phyloP scores from a whole-genome alignment of 2,329 filamentous ascomycete species.

The Ophiostoma triangulosporum region DNA sequence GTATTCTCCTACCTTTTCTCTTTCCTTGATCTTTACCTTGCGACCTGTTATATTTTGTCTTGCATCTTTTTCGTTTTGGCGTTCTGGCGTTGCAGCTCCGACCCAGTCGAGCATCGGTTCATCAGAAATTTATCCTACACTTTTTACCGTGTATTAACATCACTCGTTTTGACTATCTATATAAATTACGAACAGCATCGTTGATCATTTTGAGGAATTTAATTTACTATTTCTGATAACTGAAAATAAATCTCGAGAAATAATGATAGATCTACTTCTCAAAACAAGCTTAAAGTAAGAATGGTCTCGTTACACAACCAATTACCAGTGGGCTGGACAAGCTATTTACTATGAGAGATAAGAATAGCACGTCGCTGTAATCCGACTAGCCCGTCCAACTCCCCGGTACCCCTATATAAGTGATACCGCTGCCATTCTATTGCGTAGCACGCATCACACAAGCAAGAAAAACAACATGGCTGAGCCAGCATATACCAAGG shows the following conservation, averaged over 20 bases:
- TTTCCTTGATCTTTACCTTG: neutral
- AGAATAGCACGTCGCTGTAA: neutral
- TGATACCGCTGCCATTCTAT: too few species aligned
- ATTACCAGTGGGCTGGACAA: neutral
- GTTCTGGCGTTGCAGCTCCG: neutral
- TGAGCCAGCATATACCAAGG: conserved; percentile 7
- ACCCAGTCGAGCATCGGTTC: neutral
- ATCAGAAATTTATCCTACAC: neutral
- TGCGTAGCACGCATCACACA: too few species aligned
- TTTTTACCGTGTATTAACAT: neutral
- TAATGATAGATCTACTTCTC: too few species aligned
- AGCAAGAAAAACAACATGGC: conserved; percentile 1
- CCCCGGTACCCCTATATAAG: too few species aligned
- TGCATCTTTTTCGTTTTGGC: neutral
- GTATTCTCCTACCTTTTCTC: neutral
- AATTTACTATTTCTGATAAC: too few species aligned
- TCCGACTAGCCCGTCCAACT: neutral
- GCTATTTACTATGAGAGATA: neutral
- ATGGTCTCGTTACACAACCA: too few species aligned
- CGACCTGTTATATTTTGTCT: neutral
- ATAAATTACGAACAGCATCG: too few species aligned
- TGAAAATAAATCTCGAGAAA: too few species aligned
- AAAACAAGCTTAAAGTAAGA: too few species aligned
- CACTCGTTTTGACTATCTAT: too few species aligned
- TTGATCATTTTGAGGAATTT: too few species aligned